Conservation (phyloP, 2,329 filamentous ascomycete species). For the Pseudogymnoascus sp. region DNA sequence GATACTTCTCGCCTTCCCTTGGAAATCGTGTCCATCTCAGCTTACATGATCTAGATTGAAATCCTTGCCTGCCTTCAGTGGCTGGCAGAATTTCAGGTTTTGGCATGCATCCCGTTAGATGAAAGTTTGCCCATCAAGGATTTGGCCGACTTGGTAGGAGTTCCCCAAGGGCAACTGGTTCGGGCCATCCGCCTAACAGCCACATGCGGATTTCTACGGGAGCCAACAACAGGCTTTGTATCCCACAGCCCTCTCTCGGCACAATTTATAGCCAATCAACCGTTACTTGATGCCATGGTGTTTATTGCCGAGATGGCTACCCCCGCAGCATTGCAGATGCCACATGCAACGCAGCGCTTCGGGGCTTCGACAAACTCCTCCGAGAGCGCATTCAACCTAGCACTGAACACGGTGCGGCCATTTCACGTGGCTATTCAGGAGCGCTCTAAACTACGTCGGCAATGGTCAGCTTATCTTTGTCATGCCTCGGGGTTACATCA, state of each 20-base stretch:
- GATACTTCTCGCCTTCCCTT: slow-evolving; percentile 8
- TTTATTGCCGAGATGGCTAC: slow-evolving; percentile 32
- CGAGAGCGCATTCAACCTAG: slow-evolving; percentile 18
- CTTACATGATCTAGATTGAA: slow-evolving; percentile 15
- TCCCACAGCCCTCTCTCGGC: slow-evolving; percentile 34
- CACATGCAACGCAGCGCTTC: slow-evolving; percentile 19
- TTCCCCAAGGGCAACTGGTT: slow-evolving; percentile 31
- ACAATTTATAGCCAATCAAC: slow-evolving; percentile 29
- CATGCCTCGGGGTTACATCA: slow-evolving; percentile 17
- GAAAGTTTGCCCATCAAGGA: slow-evolving; percentile 32
- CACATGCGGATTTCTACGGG: slow-evolving; percentile 30
- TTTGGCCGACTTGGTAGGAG: slow-evolving; percentile 33
- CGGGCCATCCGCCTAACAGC: slow-evolving; percentile 31
- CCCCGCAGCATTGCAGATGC: slow-evolving; percentile 32
- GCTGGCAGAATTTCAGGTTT: slow-evolving; percentile 37
- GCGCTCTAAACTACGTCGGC: slow-evolving; percentile 25
- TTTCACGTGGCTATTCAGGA: slow-evolving; percentile 18
- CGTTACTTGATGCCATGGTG: slow-evolving; percentile 31
- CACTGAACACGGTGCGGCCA: slow-evolving; percentile 17
- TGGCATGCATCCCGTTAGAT: slow-evolving; percentile 36
- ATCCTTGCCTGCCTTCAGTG: slow-evolving; percentile 35
- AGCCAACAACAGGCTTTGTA: slow-evolving; percentile 28
- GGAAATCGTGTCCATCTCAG: neutral
- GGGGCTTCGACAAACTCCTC: slow-evolving; percentile 1
- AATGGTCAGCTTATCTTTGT: slow-evolving; percentile 28